A percentile compares a stretch with the other conserved stretches of the same genome.
Conservation (phyloP, 495 filamentous ascomycete species). For the Saxispiralis lemnorum region DNA sequence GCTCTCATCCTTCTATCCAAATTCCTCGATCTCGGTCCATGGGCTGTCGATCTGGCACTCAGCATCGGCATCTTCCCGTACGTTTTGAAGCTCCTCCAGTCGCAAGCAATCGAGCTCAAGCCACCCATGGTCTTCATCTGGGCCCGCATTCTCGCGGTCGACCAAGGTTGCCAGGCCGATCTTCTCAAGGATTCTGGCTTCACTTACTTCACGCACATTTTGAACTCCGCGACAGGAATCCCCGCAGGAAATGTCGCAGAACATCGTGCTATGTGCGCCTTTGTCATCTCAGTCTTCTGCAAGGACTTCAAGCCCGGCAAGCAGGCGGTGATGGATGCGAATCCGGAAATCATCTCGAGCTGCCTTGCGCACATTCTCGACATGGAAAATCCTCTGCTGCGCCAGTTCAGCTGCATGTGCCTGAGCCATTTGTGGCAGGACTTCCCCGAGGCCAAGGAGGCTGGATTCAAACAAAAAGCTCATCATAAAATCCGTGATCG, state of each 20-base stretch:
- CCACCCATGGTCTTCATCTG: slow-evolving; percentile 99
- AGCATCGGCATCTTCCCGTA: slow-evolving; percentile 99
- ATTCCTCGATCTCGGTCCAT: slow-evolving; percentile 88
- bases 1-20: slow-evolving; percentile 84
- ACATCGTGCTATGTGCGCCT: slow-evolving; percentile 97
- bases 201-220: slow-evolving; percentile 82
- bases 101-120: slow-evolving; percentile 83
- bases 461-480: slow-evolving; percentile 67
- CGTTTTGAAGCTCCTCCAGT: slow-evolving; percentile 87
- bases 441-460: slow-evolving; percentile 82
- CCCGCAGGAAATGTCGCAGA: slow-evolving; percentile 51
- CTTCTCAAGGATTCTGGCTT: slow-evolving; percentile 79
- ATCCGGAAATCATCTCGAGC: slow-evolving; percentile 67
- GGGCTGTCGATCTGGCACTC: slow-evolving; percentile 89
- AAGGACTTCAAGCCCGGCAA: slow-evolving; percentile 81
- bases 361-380: slow-evolving; percentile 66
- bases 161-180: slow-evolving; percentile 78
- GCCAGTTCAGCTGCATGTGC: slow-evolving; percentile 94
- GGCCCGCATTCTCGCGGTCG: slow-evolving; percentile 90
- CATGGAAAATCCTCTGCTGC: slow-evolving; percentile 65
- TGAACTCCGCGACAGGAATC: slow-evolving; percentile 59
- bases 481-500: slow-evolving; percentile 61
- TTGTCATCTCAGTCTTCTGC: slow-evolving; percentile 93
- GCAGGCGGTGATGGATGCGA: slow-evolving; percentile 49
- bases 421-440: slow-evolving; percentile 90